phyloP scores from a whole-genome alignment of 169 alveolate species.

The Plasmodium chabaudi region DNA sequence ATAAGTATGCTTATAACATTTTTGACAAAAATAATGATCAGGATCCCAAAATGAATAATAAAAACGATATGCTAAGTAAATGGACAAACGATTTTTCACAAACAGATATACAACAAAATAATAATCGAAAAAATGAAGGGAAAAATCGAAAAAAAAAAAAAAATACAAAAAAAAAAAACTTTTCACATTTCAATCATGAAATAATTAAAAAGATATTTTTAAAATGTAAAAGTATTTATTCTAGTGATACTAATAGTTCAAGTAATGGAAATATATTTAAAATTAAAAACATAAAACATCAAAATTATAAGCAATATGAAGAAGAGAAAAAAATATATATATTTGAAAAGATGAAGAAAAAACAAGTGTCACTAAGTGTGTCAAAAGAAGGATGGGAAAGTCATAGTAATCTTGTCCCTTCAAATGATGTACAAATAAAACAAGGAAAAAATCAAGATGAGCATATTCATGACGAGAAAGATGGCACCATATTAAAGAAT shows the following conservation, averaged over 20 bases:
- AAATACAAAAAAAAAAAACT: slow-evolving; percentile 6
- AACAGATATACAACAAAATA: no score
- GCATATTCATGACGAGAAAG: background rate
- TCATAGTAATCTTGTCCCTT: background rate
- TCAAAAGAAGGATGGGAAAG: background rate
- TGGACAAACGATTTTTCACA: background rate
- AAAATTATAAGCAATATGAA: slow-evolving; percentile 45
- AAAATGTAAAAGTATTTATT: slow-evolving; percentile 20
- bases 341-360: background rate
- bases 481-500: background rate
- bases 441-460: background rate
- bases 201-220: slow-evolving; percentile 33
- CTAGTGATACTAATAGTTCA: slow-evolving; percentile 48
- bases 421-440: background rate
- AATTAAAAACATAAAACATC: slow-evolving; percentile 15
- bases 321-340: slow-evolving; percentile 4
- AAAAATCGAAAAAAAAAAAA: background rate
- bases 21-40: background rate
- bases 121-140: background rate
- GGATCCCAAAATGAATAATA: background rate
- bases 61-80: background rate
- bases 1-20: no score
- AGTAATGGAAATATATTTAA: slow-evolving; percentile 1
- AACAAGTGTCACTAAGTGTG: background rate
- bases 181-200: slow-evolving; percentile 8